Base-by-base conservation (phyloP, 140 eudicot genomes). In the Anethum foeniculum region DNA sequence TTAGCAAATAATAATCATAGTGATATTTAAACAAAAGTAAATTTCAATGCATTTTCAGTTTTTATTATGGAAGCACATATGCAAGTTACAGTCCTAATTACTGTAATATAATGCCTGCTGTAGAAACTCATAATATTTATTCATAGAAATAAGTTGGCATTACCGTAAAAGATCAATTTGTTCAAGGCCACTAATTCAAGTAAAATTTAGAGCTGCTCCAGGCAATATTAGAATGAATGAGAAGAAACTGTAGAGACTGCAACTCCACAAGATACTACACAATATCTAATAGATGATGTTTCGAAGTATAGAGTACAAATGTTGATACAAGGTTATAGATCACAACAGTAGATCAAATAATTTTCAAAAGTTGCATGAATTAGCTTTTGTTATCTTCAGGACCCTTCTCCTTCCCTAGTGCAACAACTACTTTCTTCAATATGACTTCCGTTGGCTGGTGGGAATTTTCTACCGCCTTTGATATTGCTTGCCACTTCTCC, bases 401-500 rank as follows among this genome's bases (percentile, higher is more conserved):
- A 82, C 81, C 88, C 82, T 94, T 96, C 84, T 94, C 98, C 81
- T 92, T 92, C 21, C 96, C 97, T 6, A 94, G 87, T 0, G 90
- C 89, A 72, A 90, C 89, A 1, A 92, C 93, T 3, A 94, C 86
- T 74, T 94, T 94, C 89, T 90, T 92, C 88, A 94, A 85, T 51
- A 94, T 90, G 16, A 87, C 86, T 84, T 94, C 98, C 0, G 91
- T 88, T 2, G 96, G 90, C 86, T 89, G 95, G 72, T 94, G 99
- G 28, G 99, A 93, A 74, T 94, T 92, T 84, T 94, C 97, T 25
- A 92, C 93, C 3, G 93, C 96, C 84, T 94, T 94, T 0, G 99
- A 92, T 71, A 90, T 83, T 3, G 83, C 83, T 83, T 92, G 99
- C 99, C 99, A 94, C 80, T 82, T 92, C 86, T 94, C 97, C 12